phyloP scores from a whole-genome alignment of 2,329 filamentous ascomycete species.

The Fusarium setosum region DNA sequence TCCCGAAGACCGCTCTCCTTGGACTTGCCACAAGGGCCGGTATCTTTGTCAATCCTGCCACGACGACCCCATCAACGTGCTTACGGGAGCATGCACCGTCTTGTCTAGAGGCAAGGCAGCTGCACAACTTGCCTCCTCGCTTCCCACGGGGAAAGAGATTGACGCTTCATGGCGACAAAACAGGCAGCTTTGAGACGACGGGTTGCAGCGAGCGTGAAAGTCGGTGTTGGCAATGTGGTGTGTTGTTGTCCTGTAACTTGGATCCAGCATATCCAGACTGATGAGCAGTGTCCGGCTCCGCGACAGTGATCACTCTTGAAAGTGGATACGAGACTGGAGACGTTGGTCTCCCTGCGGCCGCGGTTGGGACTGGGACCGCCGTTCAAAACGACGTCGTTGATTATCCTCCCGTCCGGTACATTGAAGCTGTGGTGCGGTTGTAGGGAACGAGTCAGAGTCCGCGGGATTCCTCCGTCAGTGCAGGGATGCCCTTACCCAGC shows the following conservation, averaged over 20 bases:
- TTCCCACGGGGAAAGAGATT: background rate
- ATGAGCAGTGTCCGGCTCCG: constrained; percentile 24
- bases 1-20: background rate
- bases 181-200: background rate
- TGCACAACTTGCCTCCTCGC: constrained; percentile 20
- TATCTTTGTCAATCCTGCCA: background rate
- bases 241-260: constrained; percentile 20
- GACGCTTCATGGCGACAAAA: background rate
- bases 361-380: background rate
- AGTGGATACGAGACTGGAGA: constrained; percentile 17
- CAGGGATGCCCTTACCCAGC: constrained; percentile 18
- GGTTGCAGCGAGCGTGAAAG: background rate
- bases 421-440: constrained; percentile 19
- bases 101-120: constrained; percentile 24
- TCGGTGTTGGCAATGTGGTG: background rate
- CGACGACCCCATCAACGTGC: background rate
- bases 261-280: constrained; percentile 30
- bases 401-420: background rate
- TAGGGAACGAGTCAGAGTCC: constrained; percentile 8
- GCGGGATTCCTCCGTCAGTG: background rate
- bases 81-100: constrained; percentile 20
- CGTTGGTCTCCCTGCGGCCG: background rate
- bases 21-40: background rate
- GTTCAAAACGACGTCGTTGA: background rate
- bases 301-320: constrained; percentile 8